Base-by-base conservation (phyloP, 306 rosid species). In the Pyrus communis region DNA sequence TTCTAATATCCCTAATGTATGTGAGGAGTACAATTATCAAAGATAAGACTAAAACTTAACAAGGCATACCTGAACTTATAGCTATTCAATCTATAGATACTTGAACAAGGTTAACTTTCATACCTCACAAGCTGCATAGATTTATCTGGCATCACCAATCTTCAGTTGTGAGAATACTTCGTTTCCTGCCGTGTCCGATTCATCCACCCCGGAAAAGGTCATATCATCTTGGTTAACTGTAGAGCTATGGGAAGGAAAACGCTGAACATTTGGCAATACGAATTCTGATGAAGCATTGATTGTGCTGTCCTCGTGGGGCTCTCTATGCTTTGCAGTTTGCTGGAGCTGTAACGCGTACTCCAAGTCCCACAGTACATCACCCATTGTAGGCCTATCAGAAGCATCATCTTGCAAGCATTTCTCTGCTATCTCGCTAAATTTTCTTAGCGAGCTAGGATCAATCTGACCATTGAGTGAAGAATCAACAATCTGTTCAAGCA, bases 271-370 rank as follows among this genome's bases (percentile, higher is more conserved):
- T 38, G 81, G 75, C 70, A 77, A 52, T 5, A 19, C 22, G 59
- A 84, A 62, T 14, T 67, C 74, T 13, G 54, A 78, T 3, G 87
- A 82, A 79, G 76, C 78, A 55, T 63, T 62, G 38, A 57, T 55
- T 6, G 81, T 80, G 76, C 86, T 86, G 62, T 87, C 89, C 71
- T 81, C 88, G 6, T 87, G 76, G 0, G 85, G 89, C 63, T 79
- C 82, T 80, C 81, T 75, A 4, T 23, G 64, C 59, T 9, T 77
- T 55, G 84, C 43, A 1, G 74, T 81, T 73, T 80, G 86, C 68
- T 89, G 88, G 74, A 89, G 91, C 85, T 82, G 89, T 59, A 85
- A 74, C 5, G 88, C 78, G 60, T 85, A 87, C 75, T 87, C 91
- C 75, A 87, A 73, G 70, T 87, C 91, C 93, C 93, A 87, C 12